Evolutionary conservation across 106 monocot species (phyloP).

Genomic region (Allium fistulosum): DNA sequence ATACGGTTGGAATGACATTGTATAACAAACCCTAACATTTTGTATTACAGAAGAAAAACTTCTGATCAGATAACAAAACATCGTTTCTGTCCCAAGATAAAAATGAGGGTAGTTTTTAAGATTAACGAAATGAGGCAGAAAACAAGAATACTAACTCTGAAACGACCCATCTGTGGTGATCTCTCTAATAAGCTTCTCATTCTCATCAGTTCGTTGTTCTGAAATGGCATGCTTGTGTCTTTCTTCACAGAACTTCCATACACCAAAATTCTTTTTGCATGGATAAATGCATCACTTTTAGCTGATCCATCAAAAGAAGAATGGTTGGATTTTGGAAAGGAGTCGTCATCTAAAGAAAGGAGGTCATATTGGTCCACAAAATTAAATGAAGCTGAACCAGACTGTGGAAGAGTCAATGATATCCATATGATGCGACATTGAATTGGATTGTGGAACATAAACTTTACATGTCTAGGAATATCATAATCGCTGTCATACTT

Average conservation of each 20-base stretch:
- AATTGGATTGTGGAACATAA: slow-evolving; percentile 67
- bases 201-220: slow-evolving; percentile 49
- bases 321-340: slow-evolving; percentile 17
- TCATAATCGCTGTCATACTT: slow-evolving; percentile 20
- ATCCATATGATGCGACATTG: slow-evolving; percentile 93
- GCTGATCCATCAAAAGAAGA: slow-evolving; percentile 11
- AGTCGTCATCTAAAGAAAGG: slow-evolving; percentile 63
- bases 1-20: too few species aligned
- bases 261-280: slow-evolving; percentile 84
- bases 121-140: too few species aligned
- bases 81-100: too few species aligned
- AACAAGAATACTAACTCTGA: slow-evolving; percentile 46
- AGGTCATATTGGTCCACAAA: slow-evolving; percentile 52
- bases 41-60: too few species aligned
- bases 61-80: too few species aligned
- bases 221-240: slow-evolving; percentile 19
- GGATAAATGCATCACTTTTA: slow-evolving; percentile 42
- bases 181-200: slow-evolving; percentile 56
- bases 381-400: slow-evolving; percentile 24
- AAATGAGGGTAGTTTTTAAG: too few species aligned
- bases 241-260: slow-evolving; percentile 54
- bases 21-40: too few species aligned
- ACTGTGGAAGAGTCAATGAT: slow-evolving; percentile 41
- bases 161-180: slow-evolving; percentile 62
- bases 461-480: slow-evolving; percentile 63